Base-by-base conservation (phyloP, 73 alveolate species). In the Tetrahymena malaccensis region DNA sequence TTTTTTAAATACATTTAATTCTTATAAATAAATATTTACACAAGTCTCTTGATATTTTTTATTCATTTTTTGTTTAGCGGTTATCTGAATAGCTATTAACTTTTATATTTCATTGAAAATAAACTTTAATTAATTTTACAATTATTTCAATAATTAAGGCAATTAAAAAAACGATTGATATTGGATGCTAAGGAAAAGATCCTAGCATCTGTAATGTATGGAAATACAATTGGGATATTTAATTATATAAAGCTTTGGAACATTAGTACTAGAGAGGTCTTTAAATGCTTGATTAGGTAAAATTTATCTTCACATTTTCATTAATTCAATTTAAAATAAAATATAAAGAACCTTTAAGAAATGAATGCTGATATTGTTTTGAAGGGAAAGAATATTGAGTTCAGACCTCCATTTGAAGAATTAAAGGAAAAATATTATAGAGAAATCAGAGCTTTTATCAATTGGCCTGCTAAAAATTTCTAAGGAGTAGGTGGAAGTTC, bases 331-430 rank as follows among this genome's bases (percentile, higher is more conserved):
- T 4, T 70, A 25, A 27, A 70, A 27, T 70, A 35, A 4, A 35
- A 35, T 27, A 70, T 25, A 96, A 99, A 99, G 93, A 98, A 98
- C 95, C 96, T 99, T 84, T 99, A 99, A 33, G 99, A 99, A 94
- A 99, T 99, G 95, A 98, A 98, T 56, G 99, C 99, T 31, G 99
- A 99, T 96, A 95, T 99, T 94, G 98, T 98, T 11, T 98, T 98
- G 94, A 96, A 96, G 85, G 98, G 97, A 95, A 98, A 93, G n/a
- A 43, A 40, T 44, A 93, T 99, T 27, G 98, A 96, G 57, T 98
- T 99, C 95, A 98, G 98, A 94, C 99, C 99, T 11, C 98, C 99
- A 0, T 95, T 99, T 34, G 99, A 99, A 93, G 99, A 99, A 94
- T 97, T 99, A 57, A 99, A 98, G 97, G 96, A 98, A 83, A 96